Percentiles rank a stretch among this genome's conserved stretches.
Evolutionary conservation across 306 rosid genomes (phyloP).

Genomic region (Astragalus glycyphyllos): DNA sequence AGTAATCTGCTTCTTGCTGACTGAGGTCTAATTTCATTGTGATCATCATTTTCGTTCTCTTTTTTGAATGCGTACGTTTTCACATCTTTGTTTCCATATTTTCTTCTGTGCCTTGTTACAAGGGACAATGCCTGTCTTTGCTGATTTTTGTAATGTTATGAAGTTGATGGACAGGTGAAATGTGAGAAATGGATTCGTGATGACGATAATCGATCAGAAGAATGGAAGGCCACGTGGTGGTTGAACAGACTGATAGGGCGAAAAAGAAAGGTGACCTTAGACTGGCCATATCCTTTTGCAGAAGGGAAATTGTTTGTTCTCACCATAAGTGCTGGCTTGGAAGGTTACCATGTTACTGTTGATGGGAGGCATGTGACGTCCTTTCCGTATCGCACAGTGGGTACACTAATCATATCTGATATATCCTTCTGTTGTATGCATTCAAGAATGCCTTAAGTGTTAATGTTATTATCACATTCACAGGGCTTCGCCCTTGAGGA

Average conservation of each 20-base stretch:
- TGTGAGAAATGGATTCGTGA: conserved; percentile 97
- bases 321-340: conserved; percentile 88
- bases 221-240: conserved; percentile 92
- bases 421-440: conserved; percentile 24
- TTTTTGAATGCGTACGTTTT: not conserved
- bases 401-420: conserved; percentile 43
- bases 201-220: conserved; percentile 74
- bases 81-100: not conserved
- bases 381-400: conserved; percentile 91
- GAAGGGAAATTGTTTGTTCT: conserved; percentile 91
- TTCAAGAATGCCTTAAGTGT: not conserved
- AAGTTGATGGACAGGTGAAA: conserved; percentile 94
- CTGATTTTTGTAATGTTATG: conserved; percentile 51
- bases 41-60: not conserved
- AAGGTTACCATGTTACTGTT: conserved; percentile 90
- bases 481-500: conserved; percentile 98
- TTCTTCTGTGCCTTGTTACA: conserved; percentile 25
- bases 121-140: conserved; percentile 25
- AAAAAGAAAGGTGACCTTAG: conserved; percentile 70
- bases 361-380: conserved; percentile 92
- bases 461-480: conserved; percentile 38
- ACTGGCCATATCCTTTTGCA: conserved; percentile 94
- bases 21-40: not conserved
- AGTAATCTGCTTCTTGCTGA: not conserved
- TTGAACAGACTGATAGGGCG: conserved; percentile 83